Base-by-base conservation (phyloP, 371 early-diverging fungal species). In the Syncephalastrum racemosum region DNA sequence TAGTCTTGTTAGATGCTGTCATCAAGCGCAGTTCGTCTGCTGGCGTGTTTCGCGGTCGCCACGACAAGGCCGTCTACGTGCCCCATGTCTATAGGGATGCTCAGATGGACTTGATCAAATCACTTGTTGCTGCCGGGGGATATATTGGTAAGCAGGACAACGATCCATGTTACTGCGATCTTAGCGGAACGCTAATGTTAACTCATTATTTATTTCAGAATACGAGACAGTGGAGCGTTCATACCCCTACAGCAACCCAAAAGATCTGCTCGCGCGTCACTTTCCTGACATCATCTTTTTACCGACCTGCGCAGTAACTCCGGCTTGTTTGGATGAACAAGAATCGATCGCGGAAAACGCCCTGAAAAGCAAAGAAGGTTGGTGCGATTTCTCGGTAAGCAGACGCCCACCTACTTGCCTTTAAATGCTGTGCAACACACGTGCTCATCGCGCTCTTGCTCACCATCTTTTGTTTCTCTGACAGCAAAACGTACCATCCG, bases 21-120 rank as follows among this genome's bases (percentile, higher is more conserved):
- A 36, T 40, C 43, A 63, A 63, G 19, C 40, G 24, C 6, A 25
- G 46, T 6, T 44, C 42, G 8, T 18, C 40, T 1, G 25, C 22
- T 16, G 69, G 69, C 15, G 46, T 51, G 13, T 59, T 64, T 16
- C 64, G 59, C 10, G 65, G 65, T 12, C 52, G 69, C 19, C 54
- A 63, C 13, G 70, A 65, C 47, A 62, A 59, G 22, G 43, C 63
- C 12, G 25, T 60, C 14, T 70, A 58, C 58, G 58, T 60, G 12
- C 70, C 70, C 4, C 46, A 65, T 45, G 50, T 40, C 40, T 70
- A 63, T 43, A 66, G 64, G 16, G 70, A 65, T n/a, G 54, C 46
- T 25, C 70, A 70, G 46, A 27, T 58, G 4, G 42, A 48, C 6
- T 44, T 63, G 51, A 60, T 70, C 10, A n/a, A 25, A 18, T 63